Conservation (phyloP, 352 stramenopile genomes). For the Phytopythium oedochilum region DNA sequence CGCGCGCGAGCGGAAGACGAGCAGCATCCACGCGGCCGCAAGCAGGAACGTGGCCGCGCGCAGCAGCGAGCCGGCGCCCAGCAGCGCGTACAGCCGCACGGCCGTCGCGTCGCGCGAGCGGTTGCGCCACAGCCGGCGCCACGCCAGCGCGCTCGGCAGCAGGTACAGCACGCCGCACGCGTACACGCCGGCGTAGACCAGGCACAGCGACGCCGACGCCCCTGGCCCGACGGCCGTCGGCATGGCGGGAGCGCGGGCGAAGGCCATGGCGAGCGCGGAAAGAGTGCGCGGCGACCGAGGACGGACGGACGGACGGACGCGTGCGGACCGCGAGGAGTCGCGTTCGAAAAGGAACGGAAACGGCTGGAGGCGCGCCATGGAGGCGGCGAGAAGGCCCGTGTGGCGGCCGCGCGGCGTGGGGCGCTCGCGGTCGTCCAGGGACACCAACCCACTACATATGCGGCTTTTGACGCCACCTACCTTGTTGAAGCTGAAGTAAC, state of each 20-base stretch:
- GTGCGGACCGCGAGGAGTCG: not conserved
- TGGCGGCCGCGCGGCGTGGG: no score
- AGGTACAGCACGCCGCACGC: constrained; percentile 43
- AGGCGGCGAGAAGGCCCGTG: no score
- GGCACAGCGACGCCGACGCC: constrained; percentile 26
- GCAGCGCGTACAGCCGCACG: constrained; percentile 47
- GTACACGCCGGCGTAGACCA: constrained; percentile 50
- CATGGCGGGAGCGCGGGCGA: not conserved
- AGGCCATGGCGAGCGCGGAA: not conserved
- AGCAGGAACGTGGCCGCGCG: constrained; percentile 43
- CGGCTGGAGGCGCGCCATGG: no score
- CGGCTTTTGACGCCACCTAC: no score
- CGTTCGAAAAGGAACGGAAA: not conserved
- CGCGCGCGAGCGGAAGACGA: constrained; percentile 27
- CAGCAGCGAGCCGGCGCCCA: constrained; percentile 38
- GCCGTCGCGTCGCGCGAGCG: constrained; percentile 39
- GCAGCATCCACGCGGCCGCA: constrained; percentile 48
- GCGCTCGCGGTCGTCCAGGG: no score
- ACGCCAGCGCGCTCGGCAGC: constrained; percentile 27
- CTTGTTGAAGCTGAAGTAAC: no score
- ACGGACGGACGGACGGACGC: not conserved
- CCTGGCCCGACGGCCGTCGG: not conserved
- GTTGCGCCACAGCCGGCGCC: constrained; percentile 33
- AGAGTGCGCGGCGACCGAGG: no score
- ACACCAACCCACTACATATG: no score